Evolutionary conservation across 345 rosid genomes (phyloP), one percentile per base, ranked within the genome.

Genomic region (Fremontodendron californicum): DNA sequence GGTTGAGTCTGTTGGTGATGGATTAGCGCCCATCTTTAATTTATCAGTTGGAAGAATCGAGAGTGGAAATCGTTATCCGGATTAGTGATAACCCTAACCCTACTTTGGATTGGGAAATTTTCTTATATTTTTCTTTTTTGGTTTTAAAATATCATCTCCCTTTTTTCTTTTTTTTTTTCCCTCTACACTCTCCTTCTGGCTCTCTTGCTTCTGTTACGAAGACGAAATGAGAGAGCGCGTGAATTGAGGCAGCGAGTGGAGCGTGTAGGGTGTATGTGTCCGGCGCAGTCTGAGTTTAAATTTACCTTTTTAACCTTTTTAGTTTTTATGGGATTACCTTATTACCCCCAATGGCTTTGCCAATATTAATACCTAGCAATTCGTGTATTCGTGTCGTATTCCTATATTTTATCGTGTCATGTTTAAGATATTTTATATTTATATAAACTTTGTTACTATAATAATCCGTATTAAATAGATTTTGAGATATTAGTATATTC

Each of bases 11-110:
- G 90, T 78, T 67, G 97, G 83, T 79, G 82, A 65, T 77, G 93
- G 86, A 83, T 89, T 87, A 25, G 90, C 89, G 70, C 97, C 95
- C 97, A 93, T 91, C 75, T 71, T 78, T 72, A 76, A 71, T 67
- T 37, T 40, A 78, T 77, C 16, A 81, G 61, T 61, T 68, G 12
- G 78, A 43, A 21, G 46, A 43, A 55, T 55, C 13, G 61, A 55
- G 9, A 55, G 3, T 54, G 58, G 23, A 52, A 52, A 6, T n/a
- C 23, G 27, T 25, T 52, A 52, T 52, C 58, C 58, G 27, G 58
- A 52, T 52, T 52, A 52, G 58, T 23, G 58, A 52, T 52, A 19
- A 52, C 58, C 25, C 58, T 52, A 52, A 52, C n/a, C 58, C 58
- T 52, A n/a, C 25, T 25, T 52, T 52, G 58, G 27, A 52, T 52